Evolutionary conservation across 176 grass and related monocot species (phyloP).

Genomic region (Luzula sylvatica): DNA sequence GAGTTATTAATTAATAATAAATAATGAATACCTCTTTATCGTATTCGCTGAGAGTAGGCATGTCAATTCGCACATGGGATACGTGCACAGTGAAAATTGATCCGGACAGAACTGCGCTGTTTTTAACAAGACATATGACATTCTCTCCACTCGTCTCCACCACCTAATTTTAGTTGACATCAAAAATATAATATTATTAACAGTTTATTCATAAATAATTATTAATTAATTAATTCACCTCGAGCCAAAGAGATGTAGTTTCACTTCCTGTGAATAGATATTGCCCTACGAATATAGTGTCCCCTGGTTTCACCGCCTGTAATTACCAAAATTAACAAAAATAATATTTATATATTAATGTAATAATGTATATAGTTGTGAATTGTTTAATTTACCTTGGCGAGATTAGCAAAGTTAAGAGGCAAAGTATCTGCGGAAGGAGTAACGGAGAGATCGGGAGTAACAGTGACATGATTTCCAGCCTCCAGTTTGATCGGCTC

Average conservation of each 20-base stretch:
- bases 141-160: constrained; percentile 48
- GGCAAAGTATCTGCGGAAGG: constrained; percentile 61
- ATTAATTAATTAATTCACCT: constrained; percentile 30
- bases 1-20: neutral
- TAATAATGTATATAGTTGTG: neutral
- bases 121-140: constrained; percentile 72
- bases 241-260: constrained; percentile 89
- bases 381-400: constrained; percentile 52
- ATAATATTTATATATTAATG: neutral
- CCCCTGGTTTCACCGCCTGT: constrained; percentile 77
- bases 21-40: constrained; percentile 72
- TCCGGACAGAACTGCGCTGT: constrained; percentile 63
- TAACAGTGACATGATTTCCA: constrained; percentile 68
- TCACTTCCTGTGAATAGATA: constrained; percentile 99
- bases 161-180: constrained; percentile 30
- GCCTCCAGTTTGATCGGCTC: constrained; percentile 54
- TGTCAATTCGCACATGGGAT: constrained; percentile 61
- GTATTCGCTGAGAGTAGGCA: constrained; percentile 73
- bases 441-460: constrained; percentile 59
- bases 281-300: constrained; percentile 94
- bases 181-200: constrained; percentile 4
- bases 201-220: neutral
- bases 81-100: constrained; percentile 73
- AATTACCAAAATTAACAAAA: constrained; percentile 21
- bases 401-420: constrained; percentile 64